phyloP scores from a whole-genome alignment of 2,329 filamentous ascomycete species.

The Daldinia sp. region DNA sequence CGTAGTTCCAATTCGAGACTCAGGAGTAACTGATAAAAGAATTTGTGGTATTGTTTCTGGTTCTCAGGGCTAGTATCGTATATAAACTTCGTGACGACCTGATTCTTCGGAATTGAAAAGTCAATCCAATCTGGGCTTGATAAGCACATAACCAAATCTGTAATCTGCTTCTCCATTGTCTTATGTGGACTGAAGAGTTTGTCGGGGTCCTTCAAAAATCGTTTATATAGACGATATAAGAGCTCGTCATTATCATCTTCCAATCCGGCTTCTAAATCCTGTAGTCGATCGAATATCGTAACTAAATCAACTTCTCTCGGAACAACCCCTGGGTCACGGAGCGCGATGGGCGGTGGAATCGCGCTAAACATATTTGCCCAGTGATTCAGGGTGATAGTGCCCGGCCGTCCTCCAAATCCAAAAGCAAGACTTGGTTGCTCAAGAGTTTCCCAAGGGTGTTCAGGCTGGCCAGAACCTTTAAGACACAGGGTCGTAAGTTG shows the following conservation, averaged over 20 bases:
- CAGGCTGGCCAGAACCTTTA: constrained; percentile 51
- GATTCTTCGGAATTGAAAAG: constrained; percentile 73
- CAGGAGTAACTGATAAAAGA: constrained; percentile 80
- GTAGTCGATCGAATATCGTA: constrained; percentile 66
- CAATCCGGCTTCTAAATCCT: constrained; percentile 63
- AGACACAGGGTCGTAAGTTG: constrained; percentile 66
- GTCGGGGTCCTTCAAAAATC: constrained; percentile 73
- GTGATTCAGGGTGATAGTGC: constrained; percentile 76
- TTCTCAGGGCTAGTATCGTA: constrained; percentile 67
- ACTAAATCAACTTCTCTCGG: constrained; percentile 69
- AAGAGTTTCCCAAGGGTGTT: constrained; percentile 72
- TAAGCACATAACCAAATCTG: constrained; percentile 73
- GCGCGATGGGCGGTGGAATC: constrained; percentile 62
- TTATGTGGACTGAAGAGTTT: constrained; percentile 67
- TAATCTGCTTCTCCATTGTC: constrained; percentile 74
- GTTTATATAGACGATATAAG: constrained; percentile 72
- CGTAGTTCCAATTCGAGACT: constrained; percentile 76
- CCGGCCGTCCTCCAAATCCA: constrained; percentile 70
- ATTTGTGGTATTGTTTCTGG: constrained; percentile 66
- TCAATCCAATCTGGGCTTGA: constrained; percentile 77
- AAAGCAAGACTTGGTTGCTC: constrained; percentile 78
- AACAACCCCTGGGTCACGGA: constrained; percentile 65
- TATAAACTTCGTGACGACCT: constrained; percentile 77
- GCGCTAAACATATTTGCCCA: constrained; percentile 69
- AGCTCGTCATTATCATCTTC: constrained; percentile 59